Percentiles rank a stretch among this genome's conserved stretches.
Conservation (phyloP, 2,329 filamentous ascomycete species). For the Sclerotiophoma versabilis region DNA sequence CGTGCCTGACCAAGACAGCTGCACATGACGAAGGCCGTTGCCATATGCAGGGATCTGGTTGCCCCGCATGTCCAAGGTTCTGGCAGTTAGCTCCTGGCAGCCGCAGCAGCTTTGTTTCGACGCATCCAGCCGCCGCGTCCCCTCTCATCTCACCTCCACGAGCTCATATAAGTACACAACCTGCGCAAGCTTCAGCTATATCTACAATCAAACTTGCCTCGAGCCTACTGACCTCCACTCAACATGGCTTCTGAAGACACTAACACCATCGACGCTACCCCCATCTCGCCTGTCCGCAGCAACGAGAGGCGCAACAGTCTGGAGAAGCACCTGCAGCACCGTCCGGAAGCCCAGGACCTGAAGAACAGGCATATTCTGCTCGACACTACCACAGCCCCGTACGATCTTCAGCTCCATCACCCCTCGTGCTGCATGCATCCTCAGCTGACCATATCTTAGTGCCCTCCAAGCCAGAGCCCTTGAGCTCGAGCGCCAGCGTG, state of each 20-base stretch:
- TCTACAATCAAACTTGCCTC: slow-evolving; percentile 1
- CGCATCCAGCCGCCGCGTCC: slow-evolving; percentile 21
- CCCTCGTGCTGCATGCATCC: not conserved
- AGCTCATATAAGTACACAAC: slow-evolving; percentile 22
- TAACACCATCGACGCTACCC: slow-evolving; percentile 47
- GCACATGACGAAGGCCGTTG: slow-evolving; percentile 24
- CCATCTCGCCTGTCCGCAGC: slow-evolving; percentile 51
- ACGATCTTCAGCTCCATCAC: slow-evolving; percentile 36
- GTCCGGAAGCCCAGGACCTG: slow-evolving; percentile 65
- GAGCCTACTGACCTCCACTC: slow-evolving; percentile 18
- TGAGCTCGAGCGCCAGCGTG: slow-evolving; percentile 70
- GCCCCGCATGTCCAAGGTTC: slow-evolving; percentile 30
- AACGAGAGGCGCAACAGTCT: slow-evolving; percentile 68
- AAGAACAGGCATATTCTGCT: slow-evolving; percentile 73
- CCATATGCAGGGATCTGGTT: slow-evolving; percentile 30
- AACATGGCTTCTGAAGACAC: slow-evolving; percentile 40
- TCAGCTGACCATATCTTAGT: slow-evolving; percentile 44
- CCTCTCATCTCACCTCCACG: slow-evolving; percentile 12
- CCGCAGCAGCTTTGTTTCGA: slow-evolving; percentile 20
- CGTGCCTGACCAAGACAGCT: slow-evolving; percentile 21
- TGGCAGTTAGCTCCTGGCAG: too few species aligned
- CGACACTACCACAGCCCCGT: slow-evolving; percentile 72
- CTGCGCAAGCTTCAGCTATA: slow-evolving; percentile 11
- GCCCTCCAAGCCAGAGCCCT: slow-evolving; percentile 67
- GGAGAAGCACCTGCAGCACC: slow-evolving; percentile 57